Evolutionary conservation across 1,284 basidiomycete species (phyloP).

Genomic region (Naganishia sp.): DNA sequence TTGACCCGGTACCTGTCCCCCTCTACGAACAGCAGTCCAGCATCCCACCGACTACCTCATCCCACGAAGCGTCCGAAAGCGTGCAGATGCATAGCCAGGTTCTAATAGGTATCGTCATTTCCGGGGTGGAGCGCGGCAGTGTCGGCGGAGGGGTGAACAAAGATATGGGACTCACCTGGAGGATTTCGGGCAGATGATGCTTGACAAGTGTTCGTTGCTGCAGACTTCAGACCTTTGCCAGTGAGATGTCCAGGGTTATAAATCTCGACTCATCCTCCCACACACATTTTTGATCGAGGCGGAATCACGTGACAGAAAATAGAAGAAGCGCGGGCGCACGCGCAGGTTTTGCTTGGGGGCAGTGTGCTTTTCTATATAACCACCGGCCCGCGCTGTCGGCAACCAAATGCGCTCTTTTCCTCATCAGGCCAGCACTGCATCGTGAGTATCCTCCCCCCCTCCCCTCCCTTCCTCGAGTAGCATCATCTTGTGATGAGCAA

Average conservation of each 20-base stretch:
- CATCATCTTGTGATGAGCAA: slow-evolving; percentile 31
- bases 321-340: slow-evolving; percentile 11
- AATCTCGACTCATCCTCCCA: not conserved
- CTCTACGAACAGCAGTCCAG: not conserved
- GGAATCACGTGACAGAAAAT: slow-evolving; percentile 6
- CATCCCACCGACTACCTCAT: slow-evolving; percentile 12
- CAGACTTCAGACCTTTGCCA: not conserved
- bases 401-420: not conserved
- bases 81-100: slow-evolving; percentile 23
- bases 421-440: not conserved
- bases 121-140: not conserved
- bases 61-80: not conserved
- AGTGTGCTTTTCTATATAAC: slow-evolving; percentile 8
- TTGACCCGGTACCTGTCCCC: slow-evolving; percentile 7
- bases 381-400: not conserved
- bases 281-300: slow-evolving; percentile 5
- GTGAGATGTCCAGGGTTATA: slow-evolving; percentile 1
- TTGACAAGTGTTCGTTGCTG: not conserved
- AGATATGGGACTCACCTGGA: slow-evolving; percentile 12
- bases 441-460: slow-evolving; percentile 10
- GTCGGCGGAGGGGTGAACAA: not conserved
- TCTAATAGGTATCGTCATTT: slow-evolving; percentile 28
- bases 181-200: not conserved
- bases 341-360: not conserved
- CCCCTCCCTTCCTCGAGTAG: slow-evolving; percentile 9